Percentiles rank a stretch among this genome's conserved stretches.
Conservation (phyloP, 805 yeast genomes). For the Kurtzmaniella fragi region DNA sequence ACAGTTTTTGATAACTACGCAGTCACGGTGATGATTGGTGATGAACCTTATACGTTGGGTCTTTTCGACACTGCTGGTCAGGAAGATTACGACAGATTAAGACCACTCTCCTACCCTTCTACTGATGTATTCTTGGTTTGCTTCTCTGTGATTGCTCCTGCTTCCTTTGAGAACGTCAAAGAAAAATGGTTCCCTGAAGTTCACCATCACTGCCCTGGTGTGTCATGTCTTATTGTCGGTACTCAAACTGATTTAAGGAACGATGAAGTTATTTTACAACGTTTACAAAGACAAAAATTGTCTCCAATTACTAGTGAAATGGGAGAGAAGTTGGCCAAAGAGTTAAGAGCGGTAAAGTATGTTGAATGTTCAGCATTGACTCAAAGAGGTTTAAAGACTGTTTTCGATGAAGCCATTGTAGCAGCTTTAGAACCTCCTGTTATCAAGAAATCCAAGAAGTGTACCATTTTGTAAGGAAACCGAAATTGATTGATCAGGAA, state of each 20-base stretch:
- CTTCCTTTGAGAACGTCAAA: constrained; percentile 93
- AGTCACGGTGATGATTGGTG: constrained; percentile 93
- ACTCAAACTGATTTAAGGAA: constrained; percentile 94
- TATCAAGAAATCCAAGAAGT: constrained; percentile 73
- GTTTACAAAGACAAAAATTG: constrained; percentile 85
- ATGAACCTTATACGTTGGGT: constrained; percentile 97
- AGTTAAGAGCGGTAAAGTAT: constrained; percentile 90
- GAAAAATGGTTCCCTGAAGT: constrained; percentile 99
- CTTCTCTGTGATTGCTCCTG: constrained; percentile 94
- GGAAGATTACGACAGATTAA: constrained; percentile 95
- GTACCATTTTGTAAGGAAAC: constrained; percentile 63
- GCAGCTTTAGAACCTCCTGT: constrained; percentile 98
- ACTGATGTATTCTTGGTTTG: constrained; percentile 96
- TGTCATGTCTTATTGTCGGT: constrained; percentile 94
- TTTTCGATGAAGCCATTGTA: constrained; percentile 97
- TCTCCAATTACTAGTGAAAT: constrained; percentile 79
- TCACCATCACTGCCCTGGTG: constrained; percentile 95
- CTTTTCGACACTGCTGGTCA: constrained; percentile 98
- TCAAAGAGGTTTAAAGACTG: constrained; percentile 93
- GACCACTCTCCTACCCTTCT: constrained; percentile 95
- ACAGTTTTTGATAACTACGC: constrained; percentile 97
- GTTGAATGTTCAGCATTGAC: constrained; percentile 98
- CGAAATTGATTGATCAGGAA: neutral
- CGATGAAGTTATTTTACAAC: constrained; percentile 85
- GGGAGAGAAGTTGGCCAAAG: constrained; percentile 92